phyloP scores from a whole-genome alignment of 495 filamentous ascomycete species.

The Amorphotheca resinae region DNA sequence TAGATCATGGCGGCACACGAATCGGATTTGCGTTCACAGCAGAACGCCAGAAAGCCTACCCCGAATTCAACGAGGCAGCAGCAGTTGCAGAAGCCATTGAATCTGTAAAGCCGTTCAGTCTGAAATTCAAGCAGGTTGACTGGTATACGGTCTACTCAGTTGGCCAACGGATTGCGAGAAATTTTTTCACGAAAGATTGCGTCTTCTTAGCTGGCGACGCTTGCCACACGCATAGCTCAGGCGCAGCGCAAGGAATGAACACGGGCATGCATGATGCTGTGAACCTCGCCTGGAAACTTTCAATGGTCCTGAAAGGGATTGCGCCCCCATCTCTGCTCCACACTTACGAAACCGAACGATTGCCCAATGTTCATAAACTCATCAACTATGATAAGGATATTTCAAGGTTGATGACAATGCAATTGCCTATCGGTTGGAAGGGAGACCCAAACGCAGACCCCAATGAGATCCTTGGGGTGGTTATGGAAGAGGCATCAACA shows the following conservation, averaged over 20 bases:
- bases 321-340: constrained; percentile 25
- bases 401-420: constrained; percentile 23
- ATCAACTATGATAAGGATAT: constrained; percentile 37
- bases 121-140: constrained; percentile 34
- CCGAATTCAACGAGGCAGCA: constrained; percentile 28
- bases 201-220: constrained; percentile 41
- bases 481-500: constrained; percentile 29
- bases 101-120: constrained; percentile 32
- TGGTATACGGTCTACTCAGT: constrained; percentile 49
- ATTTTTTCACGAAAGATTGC: constrained; percentile 28
- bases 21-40: constrained; percentile 43
- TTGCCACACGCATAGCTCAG: constrained; percentile 35
- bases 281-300: constrained; percentile 41
- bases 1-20: constrained; percentile 35
- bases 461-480: constrained; percentile 29
- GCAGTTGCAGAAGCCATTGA: constrained; percentile 31
- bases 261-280: constrained; percentile 39
- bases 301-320: constrained; percentile 27
- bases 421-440: constrained; percentile 29
- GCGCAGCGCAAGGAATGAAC: constrained; percentile 42
- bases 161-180: constrained; percentile 37
- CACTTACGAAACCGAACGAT: constrained; percentile 31
- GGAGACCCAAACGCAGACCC: constrained; percentile 30
- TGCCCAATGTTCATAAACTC: constrained; percentile 27
- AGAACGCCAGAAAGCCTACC: constrained; percentile 29